Conservation (phyloP, 202 grass and related monocot species). For the Musa balbisiana region DNA sequence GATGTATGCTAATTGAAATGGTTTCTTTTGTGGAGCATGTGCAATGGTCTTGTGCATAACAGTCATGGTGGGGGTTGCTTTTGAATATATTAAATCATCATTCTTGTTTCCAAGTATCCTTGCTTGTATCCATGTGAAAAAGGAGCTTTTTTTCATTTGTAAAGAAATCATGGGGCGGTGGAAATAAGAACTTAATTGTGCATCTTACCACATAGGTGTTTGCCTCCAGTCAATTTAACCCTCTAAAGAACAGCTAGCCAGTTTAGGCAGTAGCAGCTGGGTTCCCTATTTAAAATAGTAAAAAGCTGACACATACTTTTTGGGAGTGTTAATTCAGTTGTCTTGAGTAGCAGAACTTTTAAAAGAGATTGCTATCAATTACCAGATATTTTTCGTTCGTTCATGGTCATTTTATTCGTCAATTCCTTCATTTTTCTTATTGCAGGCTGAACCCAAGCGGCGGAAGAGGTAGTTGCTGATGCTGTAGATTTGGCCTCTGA, state of each 20-base stretch:
- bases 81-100: neutral
- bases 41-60: neutral
- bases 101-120: neutral
- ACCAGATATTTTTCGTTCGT: neutral
- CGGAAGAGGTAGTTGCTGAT: neutral
- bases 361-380: neutral
- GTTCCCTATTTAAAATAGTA: neutral
- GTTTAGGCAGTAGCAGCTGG: no score
- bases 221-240: no score
- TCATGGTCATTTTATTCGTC: neutral
- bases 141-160: no score
- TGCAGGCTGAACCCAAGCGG: constrained; percentile 13
- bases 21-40: neutral
- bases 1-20: neutral
- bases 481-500: neutral
- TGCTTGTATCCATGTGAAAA: neutral
- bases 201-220: neutral
- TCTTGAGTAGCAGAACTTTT: neutral
- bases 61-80: neutral
- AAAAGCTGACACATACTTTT: neutral
- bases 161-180: neutral
- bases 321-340: neutral
- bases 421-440: no score
- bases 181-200: neutral
- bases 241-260: no score